Evolutionary conservation across 1,284 basidiomycete genomes (phyloP).

Genomic region (Trametes versicolor): DNA sequence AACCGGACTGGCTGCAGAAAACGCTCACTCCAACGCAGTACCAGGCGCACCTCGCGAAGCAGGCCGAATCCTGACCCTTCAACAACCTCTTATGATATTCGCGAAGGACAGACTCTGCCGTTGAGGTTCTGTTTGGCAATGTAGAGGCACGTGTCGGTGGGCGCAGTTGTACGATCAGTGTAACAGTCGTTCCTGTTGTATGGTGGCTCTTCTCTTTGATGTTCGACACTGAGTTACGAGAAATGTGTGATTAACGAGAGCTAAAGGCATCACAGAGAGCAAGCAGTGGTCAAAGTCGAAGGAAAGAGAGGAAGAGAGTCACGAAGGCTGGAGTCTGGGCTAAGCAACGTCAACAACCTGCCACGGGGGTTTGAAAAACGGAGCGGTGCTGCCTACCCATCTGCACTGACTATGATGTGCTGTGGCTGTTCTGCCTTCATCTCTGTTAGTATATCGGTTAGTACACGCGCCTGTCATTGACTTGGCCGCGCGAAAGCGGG

Average conservation of each 20-base stretch:
- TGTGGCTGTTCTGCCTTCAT: neutral
- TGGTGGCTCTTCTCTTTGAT: no score
- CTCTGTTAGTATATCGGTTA: slow-evolving; percentile 27
- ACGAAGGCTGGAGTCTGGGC: no score
- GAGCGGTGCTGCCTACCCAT: no score
- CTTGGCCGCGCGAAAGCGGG: slow-evolving; percentile 50
- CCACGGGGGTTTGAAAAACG: no score
- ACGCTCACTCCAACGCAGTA: slow-evolving; percentile 80
- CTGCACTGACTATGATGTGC: no score
- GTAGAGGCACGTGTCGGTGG: neutral
- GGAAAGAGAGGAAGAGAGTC: neutral
- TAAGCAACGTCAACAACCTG: no score
- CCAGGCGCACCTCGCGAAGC: slow-evolving; percentile 58
- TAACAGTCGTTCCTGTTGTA: neutral
- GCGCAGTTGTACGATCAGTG: slow-evolving; percentile 6
- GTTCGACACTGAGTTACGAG: no score
- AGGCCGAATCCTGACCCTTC: slow-evolving; percentile 28
- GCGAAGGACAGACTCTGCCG: neutral
- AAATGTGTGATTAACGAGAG: no score
- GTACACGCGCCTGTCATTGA: slow-evolving; percentile 23
- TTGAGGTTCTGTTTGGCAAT: neutral
- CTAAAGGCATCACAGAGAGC: no score
- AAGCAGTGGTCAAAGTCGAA: neutral
- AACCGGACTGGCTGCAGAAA: slow-evolving; percentile 57
- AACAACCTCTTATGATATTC: neutral